Conservation (phyloP, 2,329 filamentous ascomycete genomes). For the Epichloe elymi region DNA sequence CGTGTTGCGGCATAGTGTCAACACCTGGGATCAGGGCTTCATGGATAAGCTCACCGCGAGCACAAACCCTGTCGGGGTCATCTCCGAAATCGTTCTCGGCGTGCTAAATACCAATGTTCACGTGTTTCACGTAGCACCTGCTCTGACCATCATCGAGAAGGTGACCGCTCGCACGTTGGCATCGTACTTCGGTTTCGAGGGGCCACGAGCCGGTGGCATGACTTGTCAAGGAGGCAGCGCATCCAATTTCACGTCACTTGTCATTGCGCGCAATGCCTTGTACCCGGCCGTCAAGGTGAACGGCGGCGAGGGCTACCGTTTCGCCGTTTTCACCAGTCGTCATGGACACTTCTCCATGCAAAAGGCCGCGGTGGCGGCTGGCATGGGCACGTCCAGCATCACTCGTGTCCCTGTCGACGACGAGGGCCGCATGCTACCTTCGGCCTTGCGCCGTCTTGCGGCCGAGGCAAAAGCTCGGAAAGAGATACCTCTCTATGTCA, state of each 20-base stretch:
- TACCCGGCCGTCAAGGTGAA: constrained; percentile 63
- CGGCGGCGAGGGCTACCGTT: constrained; percentile 54
- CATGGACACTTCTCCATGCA: constrained; percentile 91
- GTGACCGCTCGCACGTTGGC: constrained; percentile 61
- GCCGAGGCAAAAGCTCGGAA: constrained; percentile 49
- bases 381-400: constrained; percentile 63
- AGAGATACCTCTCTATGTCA: constrained; percentile 81
- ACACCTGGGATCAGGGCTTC: constrained; percentile 97
- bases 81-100: constrained; percentile 70
- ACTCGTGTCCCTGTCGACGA: constrained; percentile 60
- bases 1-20: constrained; percentile 74
- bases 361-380: constrained; percentile 79
- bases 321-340: constrained; percentile 73
- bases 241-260: constrained; percentile 72
- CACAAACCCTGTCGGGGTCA: constrained; percentile 76
- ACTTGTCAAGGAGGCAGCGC: constrained; percentile 69
- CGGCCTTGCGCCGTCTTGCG: constrained; percentile 50
- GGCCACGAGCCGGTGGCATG: constrained; percentile 57
- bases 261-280: constrained; percentile 74
- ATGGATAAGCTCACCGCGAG: constrained; percentile 89
- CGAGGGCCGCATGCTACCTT: constrained; percentile 55
- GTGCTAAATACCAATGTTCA: constrained; percentile 87
- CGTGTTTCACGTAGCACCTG: constrained; percentile 85
- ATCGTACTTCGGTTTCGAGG: constrained; percentile 58
- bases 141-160: constrained; percentile 76